Percentiles rank a stretch among this genome's conserved stretches.
These are phyloP conservation scores for Sclerotinia sclerotiorum DNA, from an alignment of 2,329 filamentous ascomycete genomes.

Conservation along the genomic window DNA sequence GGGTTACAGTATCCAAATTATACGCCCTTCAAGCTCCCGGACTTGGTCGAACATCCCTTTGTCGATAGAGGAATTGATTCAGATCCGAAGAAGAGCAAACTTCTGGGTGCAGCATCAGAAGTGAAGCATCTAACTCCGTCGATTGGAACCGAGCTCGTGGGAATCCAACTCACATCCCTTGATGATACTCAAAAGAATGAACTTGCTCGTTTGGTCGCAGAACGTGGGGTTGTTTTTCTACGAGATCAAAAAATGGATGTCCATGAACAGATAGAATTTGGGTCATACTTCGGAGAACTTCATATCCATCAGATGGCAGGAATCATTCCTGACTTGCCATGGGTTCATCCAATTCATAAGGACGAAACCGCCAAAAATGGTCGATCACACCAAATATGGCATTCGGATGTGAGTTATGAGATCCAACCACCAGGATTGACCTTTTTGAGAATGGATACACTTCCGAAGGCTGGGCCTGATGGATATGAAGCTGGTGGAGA, in stretches of 20 bases:
- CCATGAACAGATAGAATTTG: constrained; percentile 46
- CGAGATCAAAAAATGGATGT: constrained; percentile 48
- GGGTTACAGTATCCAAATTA: constrained; percentile 23
- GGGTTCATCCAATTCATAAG: constrained; percentile 24
- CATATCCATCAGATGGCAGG: constrained; percentile 23
- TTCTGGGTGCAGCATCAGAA: constrained; percentile 39
- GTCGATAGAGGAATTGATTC: constrained; percentile 20
- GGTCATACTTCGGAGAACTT: constrained; percentile 47
- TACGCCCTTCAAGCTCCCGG: constrained; percentile 22
- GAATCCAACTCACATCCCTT: constrained; percentile 67
- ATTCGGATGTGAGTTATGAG: constrained; percentile 49
- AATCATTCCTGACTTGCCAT: constrained; percentile 23
- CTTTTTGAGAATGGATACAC: constrained; percentile 50
- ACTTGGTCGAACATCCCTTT: constrained; percentile 20
- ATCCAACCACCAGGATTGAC: constrained; percentile 52
- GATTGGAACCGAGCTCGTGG: constrained; percentile 68
- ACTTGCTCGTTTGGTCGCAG: constrained; percentile 69
- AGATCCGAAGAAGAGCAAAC: constrained; percentile 45
- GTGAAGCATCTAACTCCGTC: constrained; percentile 54
- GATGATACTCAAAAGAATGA: constrained; percentile 70
- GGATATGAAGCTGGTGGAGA: constrained; percentile 48
- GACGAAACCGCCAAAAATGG: constrained; percentile 21
- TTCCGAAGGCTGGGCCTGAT: constrained; percentile 60
- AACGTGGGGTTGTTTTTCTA: constrained; percentile 52
- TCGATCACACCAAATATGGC: constrained; percentile 27